Base-by-base conservation (phyloP, 2,329 filamentous ascomycete genomes). In the Stylonectria norvegica region DNA sequence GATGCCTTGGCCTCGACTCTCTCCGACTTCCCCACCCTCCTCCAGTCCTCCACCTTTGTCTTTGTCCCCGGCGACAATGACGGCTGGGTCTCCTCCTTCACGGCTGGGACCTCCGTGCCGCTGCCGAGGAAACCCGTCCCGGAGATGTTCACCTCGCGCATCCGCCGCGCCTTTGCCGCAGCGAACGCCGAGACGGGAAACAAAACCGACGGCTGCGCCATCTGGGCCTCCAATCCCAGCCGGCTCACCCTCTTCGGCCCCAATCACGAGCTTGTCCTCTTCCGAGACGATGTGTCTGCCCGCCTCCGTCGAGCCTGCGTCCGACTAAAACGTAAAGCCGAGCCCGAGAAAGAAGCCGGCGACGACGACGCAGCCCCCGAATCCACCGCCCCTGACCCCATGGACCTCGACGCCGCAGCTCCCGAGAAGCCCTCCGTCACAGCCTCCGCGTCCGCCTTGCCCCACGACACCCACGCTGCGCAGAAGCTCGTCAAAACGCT, bases 11-110 rank as follows among this genome's bases (percentile, higher is more conserved):
- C 93, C 3, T 81, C 83, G 2, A 76, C 88, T 1, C 75, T 98
- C 5, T 75, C 86, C 6, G 89, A 97, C 52, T 97, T 89, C 58
- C 88, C 89, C 3, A 74, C 78, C 1, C 75, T 98, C 11, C 76
- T 97, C 30, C 83, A 85, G 41, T 77, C 78, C 18, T 84, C 86
- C 5, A 91, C 86, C 0, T 95, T 97, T 61, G 73, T 95, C 20
- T 95, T 98, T 59, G 86, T 97, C 0, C 93, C 93, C 0, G 93
- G 93, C 20, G 91, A 97, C 66, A 95, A 96, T 61, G 93, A 98
- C 62, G 90, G 88, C n/a, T 98, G 93, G 93, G 80, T 85, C 5
- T 95, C 89, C 1, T 78, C 89, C 2, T 95, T 95, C 61, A 81
- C 80, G 1, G 83, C 82, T 2, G 88, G 88, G 4, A 83, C 86